Evolutionary conservation across 192 early-diverging fungal species (phyloP).

Genomic region (Neocallimastix lanati): DNA sequence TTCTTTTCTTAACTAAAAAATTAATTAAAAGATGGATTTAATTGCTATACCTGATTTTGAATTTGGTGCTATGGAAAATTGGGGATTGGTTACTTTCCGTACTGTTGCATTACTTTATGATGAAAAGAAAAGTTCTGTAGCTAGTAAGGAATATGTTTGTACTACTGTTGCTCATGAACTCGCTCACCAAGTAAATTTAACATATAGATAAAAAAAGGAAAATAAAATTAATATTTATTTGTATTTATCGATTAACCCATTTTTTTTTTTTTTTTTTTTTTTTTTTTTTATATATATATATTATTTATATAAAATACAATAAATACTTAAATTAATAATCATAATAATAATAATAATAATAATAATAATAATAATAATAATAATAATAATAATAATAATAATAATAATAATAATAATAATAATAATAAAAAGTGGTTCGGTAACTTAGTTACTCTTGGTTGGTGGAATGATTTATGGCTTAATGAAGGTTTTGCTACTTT

Average conservation of each 20-base stretch:
- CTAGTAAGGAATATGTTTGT: slow-evolving; percentile 64
- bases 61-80: slow-evolving; percentile 69
- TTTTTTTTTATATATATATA: too few relatives aligned
- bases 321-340: too few relatives aligned
- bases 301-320: too few relatives aligned
- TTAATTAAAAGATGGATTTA: slow-evolving; percentile 41
- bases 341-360: too few relatives aligned
- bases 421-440: slow-evolving; percentile 60
- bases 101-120: slow-evolving; percentile 71
- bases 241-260: too few relatives aligned
- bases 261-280: too few relatives aligned
- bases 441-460: slow-evolving; percentile 89
- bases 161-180: slow-evolving; percentile 86
- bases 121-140: slow-evolving; percentile 49
- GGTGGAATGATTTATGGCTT: slow-evolving; percentile 91
- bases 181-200: slow-evolving; percentile 47
- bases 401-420: too few relatives aligned
- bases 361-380: too few relatives aligned
- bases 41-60: slow-evolving; percentile 87
- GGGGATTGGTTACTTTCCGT: slow-evolving; percentile 88
- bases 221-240: too few relatives aligned
- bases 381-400: too few relatives aligned
- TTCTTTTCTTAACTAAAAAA: too few relatives aligned
- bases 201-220: too few relatives aligned
- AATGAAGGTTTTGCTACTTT: slow-evolving; percentile 98